Conservation (phyloP, 495 filamentous ascomycete species). For the Penicillium mononematosum region DNA sequence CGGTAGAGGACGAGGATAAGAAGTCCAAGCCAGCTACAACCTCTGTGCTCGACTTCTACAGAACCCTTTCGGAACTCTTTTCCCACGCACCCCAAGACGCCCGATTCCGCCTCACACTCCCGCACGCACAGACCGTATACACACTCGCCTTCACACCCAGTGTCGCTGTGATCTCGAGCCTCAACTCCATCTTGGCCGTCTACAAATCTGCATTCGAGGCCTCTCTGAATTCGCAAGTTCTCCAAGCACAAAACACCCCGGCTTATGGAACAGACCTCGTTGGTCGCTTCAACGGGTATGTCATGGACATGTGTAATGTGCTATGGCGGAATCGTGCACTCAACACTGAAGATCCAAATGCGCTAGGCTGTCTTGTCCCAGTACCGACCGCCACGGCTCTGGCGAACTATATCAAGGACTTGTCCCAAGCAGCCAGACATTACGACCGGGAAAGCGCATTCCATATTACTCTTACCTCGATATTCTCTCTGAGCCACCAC, state of each 20-base stretch:
- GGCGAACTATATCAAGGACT: conserved; percentile 43
- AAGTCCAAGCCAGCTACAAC: conserved; percentile 25
- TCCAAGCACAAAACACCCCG: conserved; percentile 32
- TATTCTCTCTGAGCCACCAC: conserved; percentile 72
- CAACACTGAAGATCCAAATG: conserved; percentile 63
- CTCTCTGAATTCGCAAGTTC: conserved; percentile 47
- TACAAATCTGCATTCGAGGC: conserved; percentile 77
- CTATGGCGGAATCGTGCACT: conserved; percentile 80
- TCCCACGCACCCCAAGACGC: conserved; percentile 50
- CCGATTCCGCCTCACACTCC: conserved; percentile 62
- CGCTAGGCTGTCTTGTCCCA: conserved; percentile 68
- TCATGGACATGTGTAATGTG: conserved; percentile 89
- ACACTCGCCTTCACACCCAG: conserved; percentile 63
- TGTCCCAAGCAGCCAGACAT: conserved; percentile 34
- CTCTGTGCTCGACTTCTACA: conserved; percentile 68
- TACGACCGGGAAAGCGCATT: conserved; percentile 43
- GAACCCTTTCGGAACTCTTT: conserved; percentile 54
- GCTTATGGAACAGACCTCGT: conserved; percentile 53
- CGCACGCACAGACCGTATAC: conserved; percentile 68
- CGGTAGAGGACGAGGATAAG: conserved; percentile 15
- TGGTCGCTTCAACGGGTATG: conserved; percentile 75
- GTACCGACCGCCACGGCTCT: conserved; percentile 47
- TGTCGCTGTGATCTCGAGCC: conserved; percentile 62
- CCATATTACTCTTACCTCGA: conserved; percentile 46
- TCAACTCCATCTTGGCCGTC: conserved; percentile 62